Evolutionary conservation across 257 asterid genomes (phyloP), one percentile per base, ranked within the genome.

Genomic region (Hygrophila difformis): DNA sequence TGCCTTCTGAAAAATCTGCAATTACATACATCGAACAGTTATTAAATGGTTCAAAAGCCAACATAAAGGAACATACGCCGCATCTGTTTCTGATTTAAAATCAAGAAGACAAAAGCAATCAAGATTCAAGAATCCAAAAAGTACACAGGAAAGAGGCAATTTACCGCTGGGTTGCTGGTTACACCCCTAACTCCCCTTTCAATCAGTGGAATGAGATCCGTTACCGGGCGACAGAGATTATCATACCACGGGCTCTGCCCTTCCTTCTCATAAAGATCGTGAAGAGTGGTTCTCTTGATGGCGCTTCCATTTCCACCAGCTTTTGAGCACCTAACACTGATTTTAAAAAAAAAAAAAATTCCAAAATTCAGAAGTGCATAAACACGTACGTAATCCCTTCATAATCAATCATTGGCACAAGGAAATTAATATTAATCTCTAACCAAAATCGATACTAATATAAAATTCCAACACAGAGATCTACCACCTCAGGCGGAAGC

Each of bases 181-280:
- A 91, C 96, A 22, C 98, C 98, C 61, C 98, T 65, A 47, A 91
- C 93, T 17, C 98, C 98, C 53, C 87, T 78, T 47, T 78, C 86
- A 21, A 91, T 91, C 75, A 91, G 57, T 6, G 96, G 98, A 57
- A 91, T 64, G 58, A 91, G 93, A 80, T 91, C 98, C 0, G 98
- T 78, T 7, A 91, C 89, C n/a, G 98, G 98, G 18, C 96, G 91
- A 63, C 98, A 91, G 11, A 91, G 66, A 63, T 91, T 91, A 49
- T 86, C 98, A 12, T 91, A 91, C 98, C 98, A 91, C 2, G 98
- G 98, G 64, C 98, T 91, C 49, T 91, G 98, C 18, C 96, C 93
- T 67, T 78, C 82, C 78, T 77, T 86, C 75, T 86, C 94, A 33
- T 91, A 91, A 12, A 91, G 98, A 65, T 86, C 86, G 53, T 91